These are phyloP conservation scores for Zizania latifolia DNA, from an alignment of 176 grass and related monocot species.

Conservation along the genomic window DNA sequence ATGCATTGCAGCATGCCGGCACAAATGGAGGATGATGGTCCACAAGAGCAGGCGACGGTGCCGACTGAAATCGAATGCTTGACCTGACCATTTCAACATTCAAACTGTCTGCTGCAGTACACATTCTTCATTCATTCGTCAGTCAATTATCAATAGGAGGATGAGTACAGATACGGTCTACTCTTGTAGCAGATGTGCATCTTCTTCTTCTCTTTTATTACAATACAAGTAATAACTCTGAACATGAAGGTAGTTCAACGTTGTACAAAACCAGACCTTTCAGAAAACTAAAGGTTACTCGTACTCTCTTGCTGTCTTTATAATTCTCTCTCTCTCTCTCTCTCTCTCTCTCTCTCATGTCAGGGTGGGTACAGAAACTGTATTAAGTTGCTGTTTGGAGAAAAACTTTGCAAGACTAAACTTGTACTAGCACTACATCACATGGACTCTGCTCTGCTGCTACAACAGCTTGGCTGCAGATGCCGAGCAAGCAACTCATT, in stretches of 20 bases:
- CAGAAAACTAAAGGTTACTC: no score
- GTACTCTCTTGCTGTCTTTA: background rate
- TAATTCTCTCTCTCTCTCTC: background rate
- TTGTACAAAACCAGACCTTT: no score
- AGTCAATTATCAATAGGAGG: background rate
- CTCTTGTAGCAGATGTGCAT: no score
- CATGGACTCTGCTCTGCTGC: background rate
- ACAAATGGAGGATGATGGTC: background rate
- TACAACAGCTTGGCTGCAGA: no score
- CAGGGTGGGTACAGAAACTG: background rate
- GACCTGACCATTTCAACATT: background rate
- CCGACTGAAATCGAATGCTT: background rate
- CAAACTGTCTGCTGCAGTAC: background rate
- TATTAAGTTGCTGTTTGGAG: background rate
- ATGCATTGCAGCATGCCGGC: no score
- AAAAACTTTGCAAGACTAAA: background rate
- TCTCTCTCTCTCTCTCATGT: background rate
- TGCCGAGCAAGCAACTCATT: no score
- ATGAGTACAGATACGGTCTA: background rate
- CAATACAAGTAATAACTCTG: no score
- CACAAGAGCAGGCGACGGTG: background rate
- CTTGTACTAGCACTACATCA: background rate
- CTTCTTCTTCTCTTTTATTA: no score
- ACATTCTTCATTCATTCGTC: background rate
- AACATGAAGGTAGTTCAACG: background rate